A percentile compares a stretch with the other conserved stretches of the same genome.
These are phyloP conservation scores for Heliamphora ciliata DNA, from an alignment of 179 eudicot genomes.

Conservation along the genomic window DNA sequence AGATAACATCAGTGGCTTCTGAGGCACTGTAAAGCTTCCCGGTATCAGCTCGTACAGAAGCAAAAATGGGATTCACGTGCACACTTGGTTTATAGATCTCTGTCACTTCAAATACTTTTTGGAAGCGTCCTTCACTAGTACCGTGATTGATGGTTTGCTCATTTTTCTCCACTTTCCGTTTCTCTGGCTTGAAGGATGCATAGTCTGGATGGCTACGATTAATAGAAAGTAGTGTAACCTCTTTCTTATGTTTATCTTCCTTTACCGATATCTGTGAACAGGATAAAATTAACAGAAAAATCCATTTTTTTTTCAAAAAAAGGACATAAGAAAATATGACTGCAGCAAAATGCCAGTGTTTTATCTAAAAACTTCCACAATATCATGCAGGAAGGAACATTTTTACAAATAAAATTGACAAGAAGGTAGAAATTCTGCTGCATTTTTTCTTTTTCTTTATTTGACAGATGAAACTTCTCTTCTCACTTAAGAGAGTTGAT, in stretches of 20 bases:
- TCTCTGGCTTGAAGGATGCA: slow-evolving; percentile 77
- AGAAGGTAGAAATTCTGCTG: background rate
- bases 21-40: slow-evolving; percentile 54
- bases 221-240: slow-evolving; percentile 52
- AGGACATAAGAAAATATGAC: background rate
- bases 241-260: slow-evolving; percentile 94
- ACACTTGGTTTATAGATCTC: slow-evolving; percentile 78
- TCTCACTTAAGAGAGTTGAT: background rate
- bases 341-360: background rate
- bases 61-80: slow-evolving; percentile 70
- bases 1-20: slow-evolving; percentile 67
- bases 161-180: slow-evolving; percentile 46
- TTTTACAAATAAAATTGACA: background rate
- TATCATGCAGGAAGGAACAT: background rate
- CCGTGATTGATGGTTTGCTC: slow-evolving; percentile 40
- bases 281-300: slow-evolving; percentile 14
- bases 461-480: background rate
- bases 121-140: slow-evolving; percentile 32
- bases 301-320: background rate
- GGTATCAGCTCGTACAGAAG: slow-evolving; percentile 75
- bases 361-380: background rate
- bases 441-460: background rate
- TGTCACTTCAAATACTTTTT: slow-evolving; percentile 46
- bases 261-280: slow-evolving; percentile 64
- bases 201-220: slow-evolving; percentile 72